These are phyloP conservation scores for Alternaria postmessia DNA, from an alignment of 2,329 filamentous ascomycete genomes.

Conservation along the genomic window DNA sequence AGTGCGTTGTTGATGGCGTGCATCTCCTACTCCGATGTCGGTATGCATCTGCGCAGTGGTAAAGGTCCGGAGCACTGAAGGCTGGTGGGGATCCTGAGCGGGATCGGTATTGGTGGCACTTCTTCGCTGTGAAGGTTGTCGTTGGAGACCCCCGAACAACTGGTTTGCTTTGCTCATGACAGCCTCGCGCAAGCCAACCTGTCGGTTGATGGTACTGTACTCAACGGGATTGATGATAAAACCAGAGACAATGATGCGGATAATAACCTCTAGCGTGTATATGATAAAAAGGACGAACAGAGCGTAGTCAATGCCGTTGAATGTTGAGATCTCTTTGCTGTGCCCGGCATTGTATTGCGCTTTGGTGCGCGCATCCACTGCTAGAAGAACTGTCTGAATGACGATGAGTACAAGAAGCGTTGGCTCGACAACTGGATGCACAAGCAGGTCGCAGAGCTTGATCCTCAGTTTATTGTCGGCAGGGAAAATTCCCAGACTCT, in stretches of 20 bases:
- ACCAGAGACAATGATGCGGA: slow-evolving; percentile 90
- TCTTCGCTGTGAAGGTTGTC: slow-evolving; percentile 71
- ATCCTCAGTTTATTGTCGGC: slow-evolving; percentile 78
- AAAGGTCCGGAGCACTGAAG: slow-evolving; percentile 78
- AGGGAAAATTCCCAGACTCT: slow-evolving; percentile 83
- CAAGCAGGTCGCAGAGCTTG: slow-evolving; percentile 80
- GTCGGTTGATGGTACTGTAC: slow-evolving; percentile 88
- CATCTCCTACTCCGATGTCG: slow-evolving; percentile 63
- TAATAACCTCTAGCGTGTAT: slow-evolving; percentile 85
- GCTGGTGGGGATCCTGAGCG: slow-evolving; percentile 53
- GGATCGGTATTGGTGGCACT: slow-evolving; percentile 50
- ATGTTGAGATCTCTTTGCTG: slow-evolving; percentile 69
- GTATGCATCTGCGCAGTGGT: slow-evolving; percentile 72
- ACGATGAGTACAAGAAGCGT: slow-evolving; percentile 87
- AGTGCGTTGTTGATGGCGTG: slow-evolving; percentile 79
- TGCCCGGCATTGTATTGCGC: slow-evolving; percentile 66
- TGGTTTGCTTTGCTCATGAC: slow-evolving; percentile 78
- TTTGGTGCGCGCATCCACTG: slow-evolving; percentile 78
- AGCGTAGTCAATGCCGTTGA: slow-evolving; percentile 76
- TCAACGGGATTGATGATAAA: slow-evolving; percentile 89
- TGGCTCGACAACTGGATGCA: slow-evolving; percentile 87
- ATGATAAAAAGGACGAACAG: slow-evolving; percentile 85
- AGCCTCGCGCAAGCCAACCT: slow-evolving; percentile 75
- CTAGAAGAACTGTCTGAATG: slow-evolving; percentile 85
- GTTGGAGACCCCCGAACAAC: slow-evolving; percentile 78